A percentile compares a stretch with the other conserved stretches of the same genome.
These are phyloP conservation scores for Pleurotus djamor DNA, from an alignment of 768 basidiomycete genomes.

Conservation along the genomic window DNA sequence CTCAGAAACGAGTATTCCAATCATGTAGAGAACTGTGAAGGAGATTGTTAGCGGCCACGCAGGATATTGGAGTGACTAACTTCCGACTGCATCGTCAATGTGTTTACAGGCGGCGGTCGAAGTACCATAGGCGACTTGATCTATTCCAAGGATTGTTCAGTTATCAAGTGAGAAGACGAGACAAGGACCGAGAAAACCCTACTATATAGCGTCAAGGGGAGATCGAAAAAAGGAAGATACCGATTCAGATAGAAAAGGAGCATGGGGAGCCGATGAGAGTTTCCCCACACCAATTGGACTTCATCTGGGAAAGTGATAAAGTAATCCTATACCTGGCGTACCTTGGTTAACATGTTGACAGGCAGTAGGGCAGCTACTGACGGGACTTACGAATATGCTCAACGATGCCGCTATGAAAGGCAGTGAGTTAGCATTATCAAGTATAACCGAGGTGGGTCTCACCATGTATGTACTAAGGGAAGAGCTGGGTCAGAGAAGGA, in stretches of 20 bases:
- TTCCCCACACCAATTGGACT: background rate
- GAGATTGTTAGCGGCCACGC: too few relatives aligned
- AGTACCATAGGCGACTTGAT: too few relatives aligned
- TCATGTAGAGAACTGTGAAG: background rate
- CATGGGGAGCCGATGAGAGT: background rate
- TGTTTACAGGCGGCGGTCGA: background rate
- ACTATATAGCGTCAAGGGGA: background rate
- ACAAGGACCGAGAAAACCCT: too few relatives aligned
- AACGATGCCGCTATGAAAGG: too few relatives aligned
- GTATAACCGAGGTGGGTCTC: too few relatives aligned
- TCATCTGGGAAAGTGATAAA: background rate
- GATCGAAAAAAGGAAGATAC: background rate
- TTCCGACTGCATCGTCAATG: background rate
- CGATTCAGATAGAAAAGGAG: background rate
- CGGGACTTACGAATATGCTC: background rate
- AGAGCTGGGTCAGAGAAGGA: too few relatives aligned
- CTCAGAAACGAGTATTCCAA: background rate
- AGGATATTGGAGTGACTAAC: too few relatives aligned
- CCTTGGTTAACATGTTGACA: background rate
- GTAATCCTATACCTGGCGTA: background rate
- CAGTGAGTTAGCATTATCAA: too few relatives aligned
- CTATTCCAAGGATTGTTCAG: too few relatives aligned
- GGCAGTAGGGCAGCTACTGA: too few relatives aligned
- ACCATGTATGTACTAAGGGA: too few relatives aligned
- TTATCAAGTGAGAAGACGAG: too few relatives aligned